phyloP scores from a whole-genome alignment of 495 filamentous ascomycete genomes.

The Neurospora terricola region DNA sequence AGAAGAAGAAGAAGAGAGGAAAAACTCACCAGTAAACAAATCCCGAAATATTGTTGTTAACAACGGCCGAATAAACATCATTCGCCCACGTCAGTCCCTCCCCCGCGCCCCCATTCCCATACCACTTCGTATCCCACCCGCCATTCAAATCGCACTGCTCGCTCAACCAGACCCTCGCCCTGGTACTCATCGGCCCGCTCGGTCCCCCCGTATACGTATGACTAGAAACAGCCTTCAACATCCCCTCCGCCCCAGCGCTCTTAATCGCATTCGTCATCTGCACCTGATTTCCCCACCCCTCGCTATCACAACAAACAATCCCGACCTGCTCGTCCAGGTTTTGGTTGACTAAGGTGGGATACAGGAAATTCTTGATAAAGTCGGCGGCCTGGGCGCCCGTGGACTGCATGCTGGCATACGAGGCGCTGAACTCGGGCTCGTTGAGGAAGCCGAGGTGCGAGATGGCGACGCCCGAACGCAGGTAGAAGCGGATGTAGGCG shows the following conservation, averaged over 20 bases:
- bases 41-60: slow-evolving; percentile 33
- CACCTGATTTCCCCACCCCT: slow-evolving; percentile 32
- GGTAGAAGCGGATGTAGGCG: slow-evolving; percentile 42
- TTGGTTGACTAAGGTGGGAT: slow-evolving; percentile 20
- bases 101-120: slow-evolving; percentile 33
- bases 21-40: slow-evolving; percentile 37
- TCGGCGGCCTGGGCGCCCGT: slow-evolving; percentile 30
- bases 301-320: slow-evolving; percentile 32
- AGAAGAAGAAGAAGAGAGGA: background rate
- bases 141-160: slow-evolving; percentile 40
- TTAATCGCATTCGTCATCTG: slow-evolving; percentile 29
- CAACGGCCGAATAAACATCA: slow-evolving; percentile 39
- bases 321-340: slow-evolving; percentile 22
- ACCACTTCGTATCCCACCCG: slow-evolving; percentile 38
- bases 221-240: slow-evolving; percentile 26
- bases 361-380: slow-evolving; percentile 28
- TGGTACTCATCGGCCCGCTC: slow-evolving; percentile 20
- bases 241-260: slow-evolving; percentile 17
- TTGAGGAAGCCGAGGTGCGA: slow-evolving; percentile 39
- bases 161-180: slow-evolving; percentile 27
- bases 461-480: slow-evolving; percentile 38
- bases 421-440: slow-evolving; percentile 31
- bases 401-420: slow-evolving; percentile 30
- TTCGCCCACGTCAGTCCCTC: slow-evolving; percentile 51
- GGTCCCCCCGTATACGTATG: slow-evolving; percentile 31